phyloP scores from a whole-genome alignment of 179 eudicot species.

The Silene coronaria region DNA sequence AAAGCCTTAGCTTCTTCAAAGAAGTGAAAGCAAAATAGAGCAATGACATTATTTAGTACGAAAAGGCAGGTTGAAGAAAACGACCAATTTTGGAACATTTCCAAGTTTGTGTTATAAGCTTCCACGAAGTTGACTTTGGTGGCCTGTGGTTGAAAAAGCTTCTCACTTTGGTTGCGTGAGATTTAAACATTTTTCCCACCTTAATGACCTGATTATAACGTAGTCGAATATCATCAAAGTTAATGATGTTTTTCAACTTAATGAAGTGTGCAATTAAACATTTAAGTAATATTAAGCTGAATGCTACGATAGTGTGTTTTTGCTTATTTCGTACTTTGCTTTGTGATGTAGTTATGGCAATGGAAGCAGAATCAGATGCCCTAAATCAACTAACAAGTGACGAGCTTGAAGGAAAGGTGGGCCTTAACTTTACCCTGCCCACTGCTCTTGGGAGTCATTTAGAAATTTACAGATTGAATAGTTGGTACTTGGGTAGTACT shows the following conservation, averaged over 20 bases:
- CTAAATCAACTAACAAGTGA: conserved; percentile 75
- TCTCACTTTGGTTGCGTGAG: no score
- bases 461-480: not conserved
- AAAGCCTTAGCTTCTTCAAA: not conserved
- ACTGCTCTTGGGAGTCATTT: not conserved
- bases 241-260: not conserved
- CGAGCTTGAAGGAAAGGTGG: conserved; percentile 93
- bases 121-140: no score
- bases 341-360: conserved; percentile 55
- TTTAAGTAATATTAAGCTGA: not conserved
- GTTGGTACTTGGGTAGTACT: not conserved
- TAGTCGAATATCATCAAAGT: not conserved
- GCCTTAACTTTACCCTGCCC: not conserved
- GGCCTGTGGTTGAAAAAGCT: no score
- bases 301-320: not conserved
- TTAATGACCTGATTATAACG: not conserved
- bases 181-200: not conserved
- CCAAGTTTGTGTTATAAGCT: no score
- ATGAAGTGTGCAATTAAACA: not conserved
- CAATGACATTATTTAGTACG: not conserved
- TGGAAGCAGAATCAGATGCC: conserved; percentile 96
- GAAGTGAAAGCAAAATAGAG: not conserved
- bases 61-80: conserved; percentile 9
- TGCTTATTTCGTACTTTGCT: not conserved
- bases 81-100: no score